These are phyloP conservation scores for Nadsonia fulvescens DNA, from an alignment of 805 yeast species.

Conservation along the genomic window DNA sequence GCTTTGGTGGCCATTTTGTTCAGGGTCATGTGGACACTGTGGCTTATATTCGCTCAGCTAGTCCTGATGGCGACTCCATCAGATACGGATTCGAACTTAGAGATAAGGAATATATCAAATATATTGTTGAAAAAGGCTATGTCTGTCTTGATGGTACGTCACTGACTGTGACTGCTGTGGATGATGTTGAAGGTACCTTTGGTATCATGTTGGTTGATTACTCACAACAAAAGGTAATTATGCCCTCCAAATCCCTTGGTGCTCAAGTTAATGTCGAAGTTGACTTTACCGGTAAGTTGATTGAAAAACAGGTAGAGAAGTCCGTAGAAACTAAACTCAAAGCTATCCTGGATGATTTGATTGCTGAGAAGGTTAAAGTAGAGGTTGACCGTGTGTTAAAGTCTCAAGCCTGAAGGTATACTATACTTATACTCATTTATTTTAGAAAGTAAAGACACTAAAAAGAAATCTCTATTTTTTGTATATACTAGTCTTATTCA, in stretches of 20 bases:
- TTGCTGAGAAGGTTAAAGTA: constrained; percentile 32
- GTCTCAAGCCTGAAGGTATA: no score
- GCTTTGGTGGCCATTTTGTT: constrained; percentile 94
- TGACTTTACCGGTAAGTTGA: constrained; percentile 80
- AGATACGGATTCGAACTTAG: constrained; percentile 56
- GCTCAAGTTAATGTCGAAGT: constrained; percentile 78
- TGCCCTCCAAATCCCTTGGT: constrained; percentile 48
- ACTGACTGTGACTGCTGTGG: constrained; percentile 68
- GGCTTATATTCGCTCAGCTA: constrained; percentile 39
- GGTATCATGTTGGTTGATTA: constrained; percentile 83
- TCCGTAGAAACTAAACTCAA: constrained; percentile 39
- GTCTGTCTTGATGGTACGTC: constrained; percentile 88
- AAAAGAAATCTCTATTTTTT: no score
- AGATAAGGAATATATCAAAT: constrained; percentile 40
- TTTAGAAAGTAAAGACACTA: no score
- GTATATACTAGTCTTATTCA: no score
- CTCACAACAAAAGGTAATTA: constrained; percentile 65
- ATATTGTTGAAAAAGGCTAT: constrained; percentile 89
- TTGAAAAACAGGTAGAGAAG: constrained; percentile 65
- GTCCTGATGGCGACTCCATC: constrained; percentile 55
- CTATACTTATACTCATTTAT: no score
- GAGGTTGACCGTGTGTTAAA: no score
- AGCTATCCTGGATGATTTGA: constrained; percentile 28
- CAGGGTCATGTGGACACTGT: constrained; percentile 95
- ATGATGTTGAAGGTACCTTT: constrained; percentile 38